Evolutionary conservation across 2,329 filamentous ascomycete species (phyloP).

Genomic region (Nemania sp.): DNA sequence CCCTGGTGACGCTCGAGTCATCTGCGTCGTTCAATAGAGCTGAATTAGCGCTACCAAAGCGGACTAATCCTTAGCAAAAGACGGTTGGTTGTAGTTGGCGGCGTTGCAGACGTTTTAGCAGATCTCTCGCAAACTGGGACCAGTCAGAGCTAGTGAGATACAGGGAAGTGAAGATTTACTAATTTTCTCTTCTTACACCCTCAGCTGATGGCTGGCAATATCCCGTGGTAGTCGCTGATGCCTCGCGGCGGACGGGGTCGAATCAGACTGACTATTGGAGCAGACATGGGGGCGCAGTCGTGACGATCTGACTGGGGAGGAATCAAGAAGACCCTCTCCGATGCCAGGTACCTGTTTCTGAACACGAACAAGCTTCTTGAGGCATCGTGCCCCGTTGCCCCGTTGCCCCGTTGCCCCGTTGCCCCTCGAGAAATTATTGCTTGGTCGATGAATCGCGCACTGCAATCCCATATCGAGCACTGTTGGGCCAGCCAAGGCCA

Average conservation of each 20-base stretch:
- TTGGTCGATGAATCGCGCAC: not conserved
- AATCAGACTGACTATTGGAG: conserved; percentile 18
- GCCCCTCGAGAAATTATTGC: conserved; percentile 3
- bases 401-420: conserved; percentile 3
- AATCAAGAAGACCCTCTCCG: conserved; percentile 4
- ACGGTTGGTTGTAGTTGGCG: conserved; percentile 2
- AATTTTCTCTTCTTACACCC: conserved; percentile 6
- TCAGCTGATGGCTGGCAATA: conserved; percentile 23
- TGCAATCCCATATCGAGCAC: not conserved
- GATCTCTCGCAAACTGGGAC: conserved; percentile 15
- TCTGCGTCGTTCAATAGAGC: conserved; percentile 14
- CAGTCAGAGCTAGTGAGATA: not conserved
- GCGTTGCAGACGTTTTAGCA: not conserved
- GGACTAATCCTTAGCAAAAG: conserved; percentile 6
- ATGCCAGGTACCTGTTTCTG: not conserved
- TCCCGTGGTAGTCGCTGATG: conserved; percentile 9
- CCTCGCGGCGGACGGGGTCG: not conserved
- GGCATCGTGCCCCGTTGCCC: not conserved
- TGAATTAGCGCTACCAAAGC: conserved; percentile 17
- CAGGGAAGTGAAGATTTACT: not conserved
- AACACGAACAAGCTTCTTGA: conserved; percentile 16
- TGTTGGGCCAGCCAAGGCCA: not conserved
- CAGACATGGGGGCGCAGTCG: conserved; percentile 23
- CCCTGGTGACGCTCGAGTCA: conserved; percentile 20
- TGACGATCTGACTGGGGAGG: conserved; percentile 23